Conservation (phyloP, 2,329 filamentous ascomycete species). For the Diaporthe aspalathi region DNA sequence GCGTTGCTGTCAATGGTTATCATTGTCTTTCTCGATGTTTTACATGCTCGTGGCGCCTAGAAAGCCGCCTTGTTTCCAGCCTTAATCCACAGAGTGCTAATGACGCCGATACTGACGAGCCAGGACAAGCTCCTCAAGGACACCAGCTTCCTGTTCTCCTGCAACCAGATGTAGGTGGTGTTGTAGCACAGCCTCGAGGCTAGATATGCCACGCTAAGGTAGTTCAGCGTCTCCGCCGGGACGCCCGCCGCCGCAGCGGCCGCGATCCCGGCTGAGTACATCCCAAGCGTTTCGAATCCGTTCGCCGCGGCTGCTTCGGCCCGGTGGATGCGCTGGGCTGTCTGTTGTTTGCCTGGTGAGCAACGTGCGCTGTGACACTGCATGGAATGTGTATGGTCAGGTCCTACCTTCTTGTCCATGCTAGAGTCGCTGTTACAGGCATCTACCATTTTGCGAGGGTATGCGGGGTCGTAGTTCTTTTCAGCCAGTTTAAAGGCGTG, state of each 20-base stretch:
- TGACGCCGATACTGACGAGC: constrained; percentile 49
- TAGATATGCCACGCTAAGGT: constrained; percentile 54
- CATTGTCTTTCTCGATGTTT: background rate
- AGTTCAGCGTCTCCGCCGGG: constrained; percentile 52
- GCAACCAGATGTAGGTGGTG: constrained; percentile 56
- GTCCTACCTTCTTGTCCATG: constrained; percentile 44
- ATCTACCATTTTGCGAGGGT: constrained; percentile 52
- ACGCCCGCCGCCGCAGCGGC: constrained; percentile 60
- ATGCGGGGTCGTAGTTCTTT: constrained; percentile 51
- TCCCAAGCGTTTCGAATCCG: constrained; percentile 57
- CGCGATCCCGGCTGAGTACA: constrained; percentile 56
- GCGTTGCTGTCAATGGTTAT: too few relatives aligned
- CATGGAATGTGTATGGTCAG: background rate
- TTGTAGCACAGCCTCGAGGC: constrained; percentile 54
- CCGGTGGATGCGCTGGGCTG: constrained; percentile 43
- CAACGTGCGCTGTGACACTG: background rate
- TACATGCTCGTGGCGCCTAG: background rate
- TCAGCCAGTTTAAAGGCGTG: constrained; percentile 48
- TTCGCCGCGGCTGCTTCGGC: constrained; percentile 51
- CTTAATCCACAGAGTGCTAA: constrained; percentile 54
- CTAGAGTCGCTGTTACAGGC: constrained; percentile 48
- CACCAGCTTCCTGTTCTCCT: constrained; percentile 53
- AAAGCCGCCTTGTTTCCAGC: constrained; percentile 50
- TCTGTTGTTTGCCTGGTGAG: constrained; percentile 30
- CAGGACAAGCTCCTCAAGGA: constrained; percentile 54